Base-by-base conservation (phyloP, 2,329 filamentous ascomycete species). In the Phaeosphaeriaceae sp. region DNA sequence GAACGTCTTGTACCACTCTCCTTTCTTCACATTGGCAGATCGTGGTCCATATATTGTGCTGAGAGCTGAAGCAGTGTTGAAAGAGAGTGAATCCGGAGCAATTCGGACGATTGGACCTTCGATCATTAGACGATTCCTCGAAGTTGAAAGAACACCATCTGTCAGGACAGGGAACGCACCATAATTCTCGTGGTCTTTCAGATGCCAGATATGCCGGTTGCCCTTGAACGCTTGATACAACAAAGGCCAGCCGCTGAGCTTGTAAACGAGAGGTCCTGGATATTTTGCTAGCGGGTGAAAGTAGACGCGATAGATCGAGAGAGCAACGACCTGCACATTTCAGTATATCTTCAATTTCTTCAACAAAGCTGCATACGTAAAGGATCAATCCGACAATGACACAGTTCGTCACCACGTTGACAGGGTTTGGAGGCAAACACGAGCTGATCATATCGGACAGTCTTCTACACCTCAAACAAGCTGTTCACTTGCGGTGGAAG, bases 1-100 rank as follows among this genome's bases (percentile, higher is more conserved):
- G 60, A 83, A 80, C 3, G 80, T 78, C 24, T 74, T 74, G 63
- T 84, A 83, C 65, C 78, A 82, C 43, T 78, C 70, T 5, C 78
- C 76, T 59, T 84, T 84, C 43, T 78, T 74, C 17, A 82, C 77
- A 63, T 82, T 81, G 40, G 78, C 74, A 35, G 73, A 74, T 64
- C 75, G 72, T 13, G 64, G 56, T 2, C 65, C 68, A 28, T 73
- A 72, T 13, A 74, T 73, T 21, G 68, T 63, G 50, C 60, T 64
- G n/a, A 70, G 52, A 0, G 70, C 63, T 3, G 68, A 63, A 4
- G 55, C 63, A 0, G 70, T 74, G 55, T 69, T 73, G 64, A 71
- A 73, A 8, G 70, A 71, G 3, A 74, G 61, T 1, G 65, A 61
- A 40, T 73, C 67, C 1, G 71, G 70, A 2, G 61, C 65, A 23